Conservation (phyloP, 306 rosid species). For the Castanopsis chinensis region DNA sequence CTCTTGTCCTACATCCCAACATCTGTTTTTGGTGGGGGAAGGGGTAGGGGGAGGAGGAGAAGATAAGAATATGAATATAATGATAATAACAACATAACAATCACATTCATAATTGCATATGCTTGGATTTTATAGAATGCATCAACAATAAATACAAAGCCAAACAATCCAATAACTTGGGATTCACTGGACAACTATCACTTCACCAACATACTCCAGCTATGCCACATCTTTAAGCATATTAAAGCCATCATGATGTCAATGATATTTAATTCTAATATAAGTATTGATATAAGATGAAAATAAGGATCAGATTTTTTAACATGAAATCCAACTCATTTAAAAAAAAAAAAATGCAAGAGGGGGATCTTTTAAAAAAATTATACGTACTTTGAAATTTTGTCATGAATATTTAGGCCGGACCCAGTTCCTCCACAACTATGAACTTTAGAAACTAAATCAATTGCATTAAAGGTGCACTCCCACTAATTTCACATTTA, state of each 20-base stretch:
- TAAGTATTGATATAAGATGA: background rate
- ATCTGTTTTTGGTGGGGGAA: slow-evolving; percentile 43
- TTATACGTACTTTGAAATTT: background rate
- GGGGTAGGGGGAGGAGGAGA: slow-evolving; percentile 5
- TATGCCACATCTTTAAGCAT: background rate
- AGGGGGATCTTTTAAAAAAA: background rate
- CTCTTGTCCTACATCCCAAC: slow-evolving; percentile 85
- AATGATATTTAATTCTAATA: background rate
- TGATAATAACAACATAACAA: background rate
- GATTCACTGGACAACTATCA: background rate
- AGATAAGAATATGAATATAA: slow-evolving; percentile 5
- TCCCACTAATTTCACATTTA: background rate
- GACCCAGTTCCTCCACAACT: background rate
- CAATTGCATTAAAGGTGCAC: background rate
- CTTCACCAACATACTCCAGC: background rate
- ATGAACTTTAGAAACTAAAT: background rate
- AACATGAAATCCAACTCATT: background rate
- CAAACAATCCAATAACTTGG: background rate
- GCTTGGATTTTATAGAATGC: background rate
- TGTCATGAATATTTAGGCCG: background rate
- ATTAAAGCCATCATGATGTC: background rate
- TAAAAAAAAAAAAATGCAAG: background rate
- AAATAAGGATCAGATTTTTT: background rate
- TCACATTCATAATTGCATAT: background rate
- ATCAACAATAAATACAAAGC: background rate